A percentile compares a stretch with the other conserved stretches of the same genome.
Conservation (phyloP, 192 early-diverging fungal genomes). For the Linnemannia schmuckeri region DNA sequence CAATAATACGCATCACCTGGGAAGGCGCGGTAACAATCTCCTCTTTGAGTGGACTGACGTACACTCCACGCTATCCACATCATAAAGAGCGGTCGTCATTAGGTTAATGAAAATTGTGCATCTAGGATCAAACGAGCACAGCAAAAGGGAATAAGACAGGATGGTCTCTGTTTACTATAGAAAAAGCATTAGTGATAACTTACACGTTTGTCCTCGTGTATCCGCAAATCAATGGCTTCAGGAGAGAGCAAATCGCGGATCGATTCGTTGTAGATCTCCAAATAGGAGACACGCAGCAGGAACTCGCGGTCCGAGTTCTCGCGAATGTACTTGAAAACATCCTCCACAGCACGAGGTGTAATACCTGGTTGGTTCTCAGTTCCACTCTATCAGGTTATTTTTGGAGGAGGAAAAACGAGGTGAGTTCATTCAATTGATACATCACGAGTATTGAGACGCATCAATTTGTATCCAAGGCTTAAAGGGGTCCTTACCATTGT, state of each 20-base stretch:
- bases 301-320: constrained; percentile 82
- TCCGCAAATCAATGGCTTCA: constrained; percentile 84
- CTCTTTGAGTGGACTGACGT: constrained; percentile 79
- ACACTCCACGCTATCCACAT: constrained; percentile 71
- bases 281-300: constrained; percentile 93
- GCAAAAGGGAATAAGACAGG: background rate
- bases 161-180: background rate
- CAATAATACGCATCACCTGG: constrained; percentile 83
- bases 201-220: constrained; percentile 80
- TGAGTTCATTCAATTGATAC: constrained; percentile 35
- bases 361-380: constrained; percentile 79
- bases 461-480: background rate
- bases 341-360: constrained; percentile 81
- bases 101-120: background rate
- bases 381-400: constrained; percentile 64
- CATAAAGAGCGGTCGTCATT: background rate
- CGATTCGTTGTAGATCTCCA: constrained; percentile 98
- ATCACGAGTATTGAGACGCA: no score
- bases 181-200: background rate
- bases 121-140: background rate
- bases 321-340: constrained; percentile 82
- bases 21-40: constrained; percentile 78
- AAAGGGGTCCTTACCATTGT: constrained; percentile 56
- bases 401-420: background rate
- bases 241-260: constrained; percentile 93